phyloP scores from a whole-genome alignment of 176 grass and related monocot genomes.

The Eleusine indica region DNA sequence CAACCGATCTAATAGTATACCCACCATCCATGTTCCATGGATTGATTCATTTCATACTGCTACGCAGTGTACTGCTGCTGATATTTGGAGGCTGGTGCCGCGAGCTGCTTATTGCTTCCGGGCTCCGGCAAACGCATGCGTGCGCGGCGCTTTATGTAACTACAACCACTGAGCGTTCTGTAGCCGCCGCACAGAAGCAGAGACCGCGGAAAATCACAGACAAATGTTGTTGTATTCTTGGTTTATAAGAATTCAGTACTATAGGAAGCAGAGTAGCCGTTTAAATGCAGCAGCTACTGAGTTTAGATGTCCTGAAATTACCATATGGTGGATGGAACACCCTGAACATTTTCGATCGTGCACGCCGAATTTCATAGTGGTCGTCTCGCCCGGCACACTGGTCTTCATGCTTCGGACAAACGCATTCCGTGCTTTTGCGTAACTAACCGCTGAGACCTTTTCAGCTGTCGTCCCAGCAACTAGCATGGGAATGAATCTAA shows the following conservation, averaged over 20 bases:
- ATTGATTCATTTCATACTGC: not conserved
- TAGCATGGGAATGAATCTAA: not conserved
- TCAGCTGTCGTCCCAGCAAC: not conserved
- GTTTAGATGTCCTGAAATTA: no score
- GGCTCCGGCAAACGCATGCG: not conserved
- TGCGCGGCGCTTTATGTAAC: not conserved
- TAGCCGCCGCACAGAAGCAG: no score
- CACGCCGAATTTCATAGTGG: no score
- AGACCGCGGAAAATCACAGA: no score
- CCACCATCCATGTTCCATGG: not conserved
- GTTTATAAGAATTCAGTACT: no score
- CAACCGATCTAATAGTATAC: not conserved
- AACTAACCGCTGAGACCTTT: not conserved
- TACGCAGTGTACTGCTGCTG: not conserved
- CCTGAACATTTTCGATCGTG: no score
- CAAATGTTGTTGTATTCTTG: no score
- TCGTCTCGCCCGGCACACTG: not conserved
- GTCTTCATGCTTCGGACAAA: not conserved
- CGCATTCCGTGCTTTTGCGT: not conserved
- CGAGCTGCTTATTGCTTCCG: slow-evolving; percentile 6
- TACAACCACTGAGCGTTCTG: not conserved
- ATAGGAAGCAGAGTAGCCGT: no score
- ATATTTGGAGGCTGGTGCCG: not conserved
- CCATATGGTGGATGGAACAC: no score
- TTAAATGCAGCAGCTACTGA: no score